Evolutionary conservation across 371 early-diverging fungal genomes (phyloP).

Genomic region (Apophysomyces variabilis): DNA sequence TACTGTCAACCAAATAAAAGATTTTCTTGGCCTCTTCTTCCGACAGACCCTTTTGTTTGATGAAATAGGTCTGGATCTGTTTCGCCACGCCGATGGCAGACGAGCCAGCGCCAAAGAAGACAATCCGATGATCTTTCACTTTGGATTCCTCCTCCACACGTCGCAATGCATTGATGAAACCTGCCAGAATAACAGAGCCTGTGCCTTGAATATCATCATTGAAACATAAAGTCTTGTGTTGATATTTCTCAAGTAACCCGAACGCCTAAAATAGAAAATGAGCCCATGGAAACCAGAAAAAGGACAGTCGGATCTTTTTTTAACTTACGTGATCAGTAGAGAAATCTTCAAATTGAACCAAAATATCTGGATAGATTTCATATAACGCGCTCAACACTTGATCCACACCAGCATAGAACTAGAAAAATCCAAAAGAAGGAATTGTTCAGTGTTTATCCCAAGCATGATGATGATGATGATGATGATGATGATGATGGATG

Average conservation of each 20-base stretch:
- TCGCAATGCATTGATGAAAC: slow-evolving; percentile 87
- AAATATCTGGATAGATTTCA: slow-evolving; percentile 71
- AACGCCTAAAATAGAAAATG: slow-evolving; percentile 52
- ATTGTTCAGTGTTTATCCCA: no score
- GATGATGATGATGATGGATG: no score
- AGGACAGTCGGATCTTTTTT: slow-evolving; percentile 12
- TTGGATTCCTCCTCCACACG: slow-evolving; percentile 55
- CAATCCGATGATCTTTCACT: slow-evolving; percentile 76
- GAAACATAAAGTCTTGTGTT: slow-evolving; percentile 70
- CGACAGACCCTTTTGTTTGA: slow-evolving; percentile 63
- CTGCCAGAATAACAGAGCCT: slow-evolving; percentile 90
- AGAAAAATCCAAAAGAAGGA: slow-evolving; percentile 1
- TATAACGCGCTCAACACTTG: slow-evolving; percentile 76
- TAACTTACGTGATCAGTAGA: slow-evolving; percentile 74
- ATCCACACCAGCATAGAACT: slow-evolving; percentile 83
- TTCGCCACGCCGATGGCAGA: slow-evolving; percentile 92
- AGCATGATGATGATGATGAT: no score
- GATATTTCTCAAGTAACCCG: slow-evolving; percentile 70
- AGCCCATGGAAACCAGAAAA: slow-evolving; percentile 13
- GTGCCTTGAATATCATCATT: slow-evolving; percentile 82
- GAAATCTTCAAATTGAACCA: slow-evolving; percentile 95
- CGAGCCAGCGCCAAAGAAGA: slow-evolving; percentile 89
- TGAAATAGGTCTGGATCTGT: slow-evolving; percentile 79
- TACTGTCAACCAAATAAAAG: slow-evolving; percentile 89
- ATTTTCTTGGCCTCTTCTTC: slow-evolving; percentile 75